Evolutionary conservation across 495 filamentous ascomycete species (phyloP), one percentile per base, ranked within the genome.

Genomic region (Lasiosphaeria hispida): DNA sequence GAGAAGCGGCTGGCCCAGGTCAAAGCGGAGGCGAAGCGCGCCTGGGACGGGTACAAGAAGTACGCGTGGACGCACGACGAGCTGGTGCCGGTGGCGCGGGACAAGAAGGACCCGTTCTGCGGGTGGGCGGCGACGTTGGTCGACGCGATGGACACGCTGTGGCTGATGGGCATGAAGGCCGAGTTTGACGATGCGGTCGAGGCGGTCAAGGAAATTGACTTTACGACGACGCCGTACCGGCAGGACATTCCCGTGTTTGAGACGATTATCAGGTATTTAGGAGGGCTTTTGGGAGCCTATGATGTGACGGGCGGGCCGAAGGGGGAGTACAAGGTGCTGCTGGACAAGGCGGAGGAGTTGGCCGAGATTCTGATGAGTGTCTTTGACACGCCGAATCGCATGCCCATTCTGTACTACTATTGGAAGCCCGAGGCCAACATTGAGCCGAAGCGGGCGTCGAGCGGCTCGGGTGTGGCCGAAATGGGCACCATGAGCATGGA

Each of bases 321-420:
- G 35, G 69, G 68, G 23, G 56, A 66, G 8, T 85, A 94, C 58
- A 66, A 72, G 30, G 76, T 85, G 18, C 77, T 97, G 23, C 77
- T 98, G 55, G 84, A 90, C 43, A 97, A 97, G 71, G 92, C 94
- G 8, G 78, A 88, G 35, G 89, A 96, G 72, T 78, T 98, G 47
- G 94, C 84, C 13, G 91, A 96, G 64, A 81, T 98, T 33, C 67
- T 98, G 48, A 96, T 95, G 75, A 86, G 90, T 42, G 86, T 89
- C 10, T 98, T 98, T 71, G 94, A 98, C 71, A 97, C 94, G 7
- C 93, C 94, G 0, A 98, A 98, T 67, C 84, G 92, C 55, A 95
- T 98, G 92, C 94, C 94, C 10, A 69, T 89, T 15, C 83, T 94
- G 2, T 93, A 86, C 70, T 97, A 96, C 72, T 78, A 82, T 45